Conservation (phyloP, 2,329 filamentous ascomycete genomes). For the Colletotrichum chrysophilum region DNA sequence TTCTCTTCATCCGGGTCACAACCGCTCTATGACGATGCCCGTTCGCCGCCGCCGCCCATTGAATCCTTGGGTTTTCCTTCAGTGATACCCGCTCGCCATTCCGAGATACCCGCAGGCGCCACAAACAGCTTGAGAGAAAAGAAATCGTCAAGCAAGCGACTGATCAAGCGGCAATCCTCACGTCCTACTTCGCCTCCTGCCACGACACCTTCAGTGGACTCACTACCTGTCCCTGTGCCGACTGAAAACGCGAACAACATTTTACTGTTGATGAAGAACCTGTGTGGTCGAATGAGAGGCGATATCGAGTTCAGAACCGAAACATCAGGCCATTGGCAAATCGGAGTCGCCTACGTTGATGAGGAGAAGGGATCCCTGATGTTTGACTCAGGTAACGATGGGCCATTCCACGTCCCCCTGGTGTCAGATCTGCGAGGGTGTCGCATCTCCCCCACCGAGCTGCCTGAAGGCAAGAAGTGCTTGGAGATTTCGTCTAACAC, state of each 20-base stretch:
- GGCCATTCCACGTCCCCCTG: slow-evolving; percentile 68
- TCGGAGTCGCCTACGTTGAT: slow-evolving; percentile 79
- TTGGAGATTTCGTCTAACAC: slow-evolving; percentile 54
- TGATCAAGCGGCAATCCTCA: slow-evolving; percentile 60
- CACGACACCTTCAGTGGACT: slow-evolving; percentile 62
- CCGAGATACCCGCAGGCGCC: slow-evolving; percentile 19
- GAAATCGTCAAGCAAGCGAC: slow-evolving; percentile 51
- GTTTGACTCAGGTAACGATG: slow-evolving; percentile 73
- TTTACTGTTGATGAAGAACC: slow-evolving; percentile 75
- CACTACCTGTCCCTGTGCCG: slow-evolving; percentile 62
- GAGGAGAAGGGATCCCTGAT: slow-evolving; percentile 77
- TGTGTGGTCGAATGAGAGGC: slow-evolving; percentile 81
- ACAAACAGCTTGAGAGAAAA: slow-evolving; percentile 49
- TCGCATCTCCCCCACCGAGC: slow-evolving; percentile 64
- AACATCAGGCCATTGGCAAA: slow-evolving; percentile 66
- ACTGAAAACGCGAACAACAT: slow-evolving; percentile 75
- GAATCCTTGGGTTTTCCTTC: slow-evolving; percentile 50
- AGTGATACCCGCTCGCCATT: slow-evolving; percentile 36
- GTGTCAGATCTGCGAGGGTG: slow-evolving; percentile 79
- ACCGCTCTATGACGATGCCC: slow-evolving; percentile 55
- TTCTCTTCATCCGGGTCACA: slow-evolving; percentile 68
- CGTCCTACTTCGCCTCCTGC: slow-evolving; percentile 64
- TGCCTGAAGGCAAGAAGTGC: slow-evolving; percentile 50
- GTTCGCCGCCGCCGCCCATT: slow-evolving; percentile 41
- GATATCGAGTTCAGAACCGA: slow-evolving; percentile 75